phyloP scores from a whole-genome alignment of 306 rosid genomes.

The Castanospermum australe region DNA sequence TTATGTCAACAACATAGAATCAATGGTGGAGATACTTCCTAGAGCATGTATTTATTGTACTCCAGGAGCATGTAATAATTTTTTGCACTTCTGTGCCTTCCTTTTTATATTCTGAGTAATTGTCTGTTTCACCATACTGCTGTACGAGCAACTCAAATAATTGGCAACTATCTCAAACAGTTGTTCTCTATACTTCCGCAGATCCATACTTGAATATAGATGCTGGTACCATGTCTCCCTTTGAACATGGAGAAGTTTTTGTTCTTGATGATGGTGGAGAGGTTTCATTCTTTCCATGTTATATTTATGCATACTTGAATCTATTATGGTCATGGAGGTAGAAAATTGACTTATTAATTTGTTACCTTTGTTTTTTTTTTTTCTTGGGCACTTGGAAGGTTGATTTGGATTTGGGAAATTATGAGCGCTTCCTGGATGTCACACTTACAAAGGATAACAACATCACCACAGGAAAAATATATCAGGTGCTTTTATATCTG shows the following conservation, averaged over 20 bases:
- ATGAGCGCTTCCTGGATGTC: conserved; percentile 92
- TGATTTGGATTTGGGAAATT: conserved; percentile 98
- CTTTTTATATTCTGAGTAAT: neutral
- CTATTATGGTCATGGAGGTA: neutral
- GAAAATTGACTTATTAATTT: neutral
- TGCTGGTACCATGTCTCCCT: conserved; percentile 99
- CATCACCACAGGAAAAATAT: conserved; percentile 93
- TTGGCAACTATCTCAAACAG: neutral
- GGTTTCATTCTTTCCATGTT: conserved; percentile 38
- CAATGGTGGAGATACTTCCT: too few relatives aligned
- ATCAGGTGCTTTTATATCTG: conserved; percentile 60
- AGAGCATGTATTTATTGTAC: too few relatives aligned
- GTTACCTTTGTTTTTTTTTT: neutral
- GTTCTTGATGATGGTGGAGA: conserved; percentile 99
- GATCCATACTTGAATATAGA: conserved; percentile 98
- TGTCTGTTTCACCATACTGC: neutral
- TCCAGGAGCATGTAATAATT: too few relatives aligned
- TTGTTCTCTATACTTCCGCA: conserved; percentile 20
- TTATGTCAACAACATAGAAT: too few relatives aligned
- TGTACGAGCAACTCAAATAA: neutral
- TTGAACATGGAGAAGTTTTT: conserved; percentile 99
- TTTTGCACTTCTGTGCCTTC: neutral
- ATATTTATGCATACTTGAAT: neutral
- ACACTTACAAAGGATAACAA: conserved; percentile 89
- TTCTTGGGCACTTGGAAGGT: conserved; percentile 57